A percentile compares a stretch with the other conserved stretches of the same genome.
Evolutionary conservation across 1,284 basidiomycete genomes (phyloP).

Genomic region (Puccinia horiana): DNA sequence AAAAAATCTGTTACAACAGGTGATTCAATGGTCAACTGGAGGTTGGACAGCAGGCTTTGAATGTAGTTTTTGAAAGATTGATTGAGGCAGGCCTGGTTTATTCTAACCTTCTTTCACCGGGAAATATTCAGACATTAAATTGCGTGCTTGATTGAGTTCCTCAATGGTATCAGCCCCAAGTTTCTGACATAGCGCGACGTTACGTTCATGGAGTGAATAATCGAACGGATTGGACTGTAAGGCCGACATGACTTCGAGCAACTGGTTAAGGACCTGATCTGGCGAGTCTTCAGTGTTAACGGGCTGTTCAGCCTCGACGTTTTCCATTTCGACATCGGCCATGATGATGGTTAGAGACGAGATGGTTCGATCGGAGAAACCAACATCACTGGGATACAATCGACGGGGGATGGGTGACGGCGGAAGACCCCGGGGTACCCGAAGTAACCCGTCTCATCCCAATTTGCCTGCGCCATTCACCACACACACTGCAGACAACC

Average conservation of each 20-base stretch:
- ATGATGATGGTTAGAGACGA: neutral
- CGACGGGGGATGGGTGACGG: neutral
- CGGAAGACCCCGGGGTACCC: neutral
- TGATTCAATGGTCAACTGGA: neutral
- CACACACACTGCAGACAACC: no score
- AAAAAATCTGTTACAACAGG: conserved; percentile 34
- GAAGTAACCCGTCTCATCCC: neutral
- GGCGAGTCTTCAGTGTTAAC: neutral
- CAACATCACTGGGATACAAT: neutral
- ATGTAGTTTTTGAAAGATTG: neutral
- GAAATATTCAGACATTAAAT: conserved; percentile 45
- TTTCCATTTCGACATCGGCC: conserved; percentile 26
- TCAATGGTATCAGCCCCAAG: conserved; percentile 40
- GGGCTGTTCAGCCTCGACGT: neutral
- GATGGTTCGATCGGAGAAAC: neutral
- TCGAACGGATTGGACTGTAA: conserved; percentile 47
- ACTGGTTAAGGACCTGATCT: conserved; percentile 36
- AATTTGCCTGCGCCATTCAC: no score
- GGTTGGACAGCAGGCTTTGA: neutral
- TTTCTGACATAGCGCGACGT: conserved; percentile 37
- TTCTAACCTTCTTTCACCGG: conserved; percentile 45
- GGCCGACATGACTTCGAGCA: conserved; percentile 47
- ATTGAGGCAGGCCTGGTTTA: neutral
- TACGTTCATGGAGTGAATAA: conserved; percentile 43
- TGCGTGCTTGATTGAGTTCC: conserved; percentile 45